A percentile compares a stretch with the other conserved stretches of the same genome.
These are phyloP conservation scores for Eucalyptus erythrocorys DNA, from an alignment of 345 rosid species.

Conservation along the genomic window DNA sequence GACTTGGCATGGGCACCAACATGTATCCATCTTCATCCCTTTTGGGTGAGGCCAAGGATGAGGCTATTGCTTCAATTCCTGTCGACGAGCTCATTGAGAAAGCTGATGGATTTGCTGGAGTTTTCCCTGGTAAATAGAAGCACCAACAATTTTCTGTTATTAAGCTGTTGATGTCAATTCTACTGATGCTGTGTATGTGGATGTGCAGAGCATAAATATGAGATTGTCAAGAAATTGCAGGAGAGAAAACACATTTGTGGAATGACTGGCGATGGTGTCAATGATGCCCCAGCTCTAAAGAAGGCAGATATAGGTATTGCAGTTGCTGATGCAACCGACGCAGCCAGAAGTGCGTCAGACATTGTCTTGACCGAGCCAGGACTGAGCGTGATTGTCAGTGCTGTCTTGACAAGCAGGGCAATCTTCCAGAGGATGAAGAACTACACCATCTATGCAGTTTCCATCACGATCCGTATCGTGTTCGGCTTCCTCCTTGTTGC, in stretches of 20 bases:
- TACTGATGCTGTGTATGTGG: neutral
- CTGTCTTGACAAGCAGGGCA: constrained; percentile 71
- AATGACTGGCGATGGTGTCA: constrained; percentile 87
- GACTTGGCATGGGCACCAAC: constrained; percentile 87
- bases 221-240: constrained; percentile 68
- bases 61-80: constrained; percentile 36
- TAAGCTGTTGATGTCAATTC: neutral
- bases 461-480: constrained; percentile 80
- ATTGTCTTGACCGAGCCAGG: constrained; percentile 80
- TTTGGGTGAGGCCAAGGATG: constrained; percentile 49
- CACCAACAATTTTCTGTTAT: neutral
- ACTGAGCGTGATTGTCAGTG: constrained; percentile 63
- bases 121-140: constrained; percentile 56
- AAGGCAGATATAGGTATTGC: constrained; percentile 83
- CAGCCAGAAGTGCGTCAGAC: constrained; percentile 73
- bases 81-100: constrained; percentile 67
- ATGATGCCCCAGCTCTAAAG: constrained; percentile 77
- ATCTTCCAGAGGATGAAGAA: constrained; percentile 92
- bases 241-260: constrained; percentile 75
- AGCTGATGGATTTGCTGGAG: constrained; percentile 87
- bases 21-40: constrained; percentile 81
- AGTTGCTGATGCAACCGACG: constrained; percentile 79
- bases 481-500: constrained; percentile 70
- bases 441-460: constrained; percentile 84
- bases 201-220: constrained; percentile 59